These are phyloP conservation scores for Rhizopogon rudus DNA, from an alignment of 768 basidiomycete genomes.

Conservation along the genomic window DNA sequence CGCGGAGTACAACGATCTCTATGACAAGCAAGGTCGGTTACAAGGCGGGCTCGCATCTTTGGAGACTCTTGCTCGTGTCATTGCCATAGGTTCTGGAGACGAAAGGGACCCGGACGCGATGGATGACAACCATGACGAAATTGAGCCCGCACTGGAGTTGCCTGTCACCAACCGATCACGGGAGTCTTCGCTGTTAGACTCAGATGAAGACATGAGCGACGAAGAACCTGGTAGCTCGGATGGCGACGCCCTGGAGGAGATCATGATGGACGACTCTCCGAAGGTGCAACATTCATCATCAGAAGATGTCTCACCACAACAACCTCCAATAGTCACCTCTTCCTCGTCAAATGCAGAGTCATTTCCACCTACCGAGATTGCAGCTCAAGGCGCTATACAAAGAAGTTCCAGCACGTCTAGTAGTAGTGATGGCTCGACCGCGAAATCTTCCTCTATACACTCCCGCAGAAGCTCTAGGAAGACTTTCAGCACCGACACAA, in stretches of 20 bases:
- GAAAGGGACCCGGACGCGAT: constrained; percentile 50
- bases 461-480: constrained; percentile 57
- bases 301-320: constrained; percentile 29
- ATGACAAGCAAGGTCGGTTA: constrained; percentile 78
- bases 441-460: constrained; percentile 33
- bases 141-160: constrained; percentile 61
- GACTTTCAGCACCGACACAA: constrained; percentile 28
- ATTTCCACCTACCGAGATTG: constrained; percentile 26
- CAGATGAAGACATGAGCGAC: constrained; percentile 77
- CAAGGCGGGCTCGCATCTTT: constrained; percentile 82
- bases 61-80: constrained; percentile 84
- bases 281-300: constrained; percentile 25
- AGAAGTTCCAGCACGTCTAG: constrained; percentile 24
- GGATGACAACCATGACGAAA: constrained; percentile 52
- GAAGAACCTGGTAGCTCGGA: constrained; percentile 70
- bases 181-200: constrained; percentile 53
- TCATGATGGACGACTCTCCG: constrained; percentile 62
- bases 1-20: constrained; percentile 60
- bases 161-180: constrained; percentile 54
- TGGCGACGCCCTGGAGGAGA: constrained; percentile 80
- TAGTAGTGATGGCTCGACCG: constrained; percentile 21
- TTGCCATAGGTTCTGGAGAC: constrained; percentile 57
- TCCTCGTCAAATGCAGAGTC: constrained; percentile 25
- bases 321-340: constrained; percentile 23
- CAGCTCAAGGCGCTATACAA: constrained; percentile 19